Conservation (phyloP, 192 early-diverging fungal species). For the Blastocladiella britannica region DNA sequence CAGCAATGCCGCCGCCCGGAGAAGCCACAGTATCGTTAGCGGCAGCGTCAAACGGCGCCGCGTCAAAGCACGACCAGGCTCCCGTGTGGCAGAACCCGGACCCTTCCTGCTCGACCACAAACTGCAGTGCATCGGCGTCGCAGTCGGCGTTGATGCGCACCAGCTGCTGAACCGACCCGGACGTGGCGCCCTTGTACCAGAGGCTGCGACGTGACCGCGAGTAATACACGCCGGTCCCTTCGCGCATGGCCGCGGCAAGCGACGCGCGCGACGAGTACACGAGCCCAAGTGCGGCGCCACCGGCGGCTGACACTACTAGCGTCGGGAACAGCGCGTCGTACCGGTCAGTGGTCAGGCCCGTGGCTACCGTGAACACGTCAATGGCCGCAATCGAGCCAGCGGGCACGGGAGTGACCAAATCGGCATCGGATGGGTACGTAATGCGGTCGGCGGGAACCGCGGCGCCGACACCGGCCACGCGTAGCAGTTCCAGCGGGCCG, state of each 20-base stretch:
- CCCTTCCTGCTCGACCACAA: conserved; percentile 65
- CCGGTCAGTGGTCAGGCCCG: conserved; percentile 52
- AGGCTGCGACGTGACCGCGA: conserved; percentile 57
- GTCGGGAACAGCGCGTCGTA: conserved; percentile 81
- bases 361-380: conserved; percentile 35
- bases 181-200: conserved; percentile 92
- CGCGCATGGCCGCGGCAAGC: conserved; percentile 54
- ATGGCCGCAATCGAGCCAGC: too few species aligned
- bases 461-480: too few species aligned
- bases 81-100: conserved; percentile 89
- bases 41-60: too few species aligned
- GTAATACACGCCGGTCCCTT: conserved; percentile 76
- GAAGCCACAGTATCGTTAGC: too few species aligned
- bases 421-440: too few species aligned
- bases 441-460: too few species aligned
- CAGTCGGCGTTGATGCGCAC: conserved; percentile 65
- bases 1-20: conserved; percentile 39
- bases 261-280: conserved; percentile 76
- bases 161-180: conserved; percentile 80
- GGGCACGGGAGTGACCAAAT: too few species aligned
- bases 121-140: conserved; percentile 69
- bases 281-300: conserved; percentile 65
- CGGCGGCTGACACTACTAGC: conserved; percentile 81
- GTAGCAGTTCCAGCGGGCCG: too few species aligned
- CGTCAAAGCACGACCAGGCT: conserved; percentile 80